Evolutionary conservation across 257 asterid genomes (phyloP).

Genomic region (Gardenia jasminoides): DNA sequence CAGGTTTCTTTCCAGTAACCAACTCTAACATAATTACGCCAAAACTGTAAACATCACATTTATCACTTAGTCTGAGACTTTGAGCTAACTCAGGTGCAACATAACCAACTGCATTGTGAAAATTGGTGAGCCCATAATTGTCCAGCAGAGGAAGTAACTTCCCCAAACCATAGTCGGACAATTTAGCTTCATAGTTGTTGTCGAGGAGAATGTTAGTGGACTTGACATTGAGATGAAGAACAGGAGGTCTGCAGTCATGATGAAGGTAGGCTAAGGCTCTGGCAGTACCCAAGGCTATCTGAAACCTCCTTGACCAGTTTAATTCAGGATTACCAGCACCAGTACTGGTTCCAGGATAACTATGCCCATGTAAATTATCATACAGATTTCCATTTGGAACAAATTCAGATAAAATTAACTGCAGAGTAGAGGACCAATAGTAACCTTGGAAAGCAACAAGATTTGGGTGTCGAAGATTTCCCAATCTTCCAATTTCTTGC

Average conservation of each 20-base stretch:
- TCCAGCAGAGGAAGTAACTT: slow-evolving; percentile 67
- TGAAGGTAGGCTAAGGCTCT: slow-evolving; percentile 79
- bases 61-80: slow-evolving; percentile 61
- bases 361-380: slow-evolving; percentile 65
- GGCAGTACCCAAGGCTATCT: slow-evolving; percentile 76
- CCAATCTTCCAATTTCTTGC: slow-evolving; percentile 74
- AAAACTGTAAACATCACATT: slow-evolving; percentile 80
- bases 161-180: slow-evolving; percentile 75
- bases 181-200: slow-evolving; percentile 46
- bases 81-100: slow-evolving; percentile 92
- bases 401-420: slow-evolving; percentile 64
- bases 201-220: slow-evolving; percentile 75
- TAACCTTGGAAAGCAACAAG: slow-evolving; percentile 79
- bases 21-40: slow-evolving; percentile 78
- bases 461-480: slow-evolving; percentile 62
- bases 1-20: slow-evolving; percentile 87
- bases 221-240: slow-evolving; percentile 84
- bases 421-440: slow-evolving; percentile 92
- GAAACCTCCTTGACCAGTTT: slow-evolving; percentile 75
- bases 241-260: slow-evolving; percentile 86
- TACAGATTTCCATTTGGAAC: slow-evolving; percentile 68
- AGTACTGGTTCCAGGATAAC: slow-evolving; percentile 66
- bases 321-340: slow-evolving; percentile 64
- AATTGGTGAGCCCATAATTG: slow-evolving; percentile 47
- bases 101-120: slow-evolving; percentile 85